Evolutionary conservation across 2,329 filamentous ascomycete species (phyloP), one percentile per base, ranked within the genome.

Genomic region (Aspergillus sclerotialis): DNA sequence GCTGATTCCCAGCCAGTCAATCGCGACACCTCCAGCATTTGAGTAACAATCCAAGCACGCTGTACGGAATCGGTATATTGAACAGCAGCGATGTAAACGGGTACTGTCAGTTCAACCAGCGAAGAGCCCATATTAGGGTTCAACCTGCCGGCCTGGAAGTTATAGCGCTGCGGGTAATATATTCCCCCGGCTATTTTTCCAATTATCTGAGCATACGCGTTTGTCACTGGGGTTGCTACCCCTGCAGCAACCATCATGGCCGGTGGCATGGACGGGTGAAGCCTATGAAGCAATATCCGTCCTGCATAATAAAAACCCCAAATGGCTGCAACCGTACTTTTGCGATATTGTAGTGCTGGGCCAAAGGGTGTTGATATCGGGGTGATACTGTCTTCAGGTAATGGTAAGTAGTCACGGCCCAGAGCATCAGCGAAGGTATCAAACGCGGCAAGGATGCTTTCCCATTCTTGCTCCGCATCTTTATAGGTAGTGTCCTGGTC

Each of bases 301-400:
- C 82, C 81, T 70, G 90, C 85, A 60, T 94, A 84, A 57, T 85
- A 89, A 44, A 89, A 82, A 53, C 84, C 79, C 86, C 88, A 94
- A 14, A 95, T 72, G 21, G 85, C 82, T 3, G 84, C 85, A 43
- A 96, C 83, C n/a, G 82, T 81, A 56, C 87, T 90, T 2, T 84
- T 90, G 18, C 85, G 77, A 55, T 94, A 95, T 44, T 87, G 79
- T 5, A 88, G 65, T 0, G 85, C 82, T 2, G 78, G 75, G 0
- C 92, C 90, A 52, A 95, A 98, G 0, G 90, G 87, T 1, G 87
- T 81, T 11, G 66, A 52, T 42, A 75, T 59, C 30, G 78, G 70
- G 33, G 78, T 61, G 37, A 72, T 69, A 35, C 79, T 76, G 41
- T 92, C 86, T 2, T 79, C 65, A 2, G 76, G 74, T 13, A 96